Evolutionary conservation across 2,329 filamentous ascomycete genomes (phyloP).

Genomic region (Neoarthrinium moseri): DNA sequence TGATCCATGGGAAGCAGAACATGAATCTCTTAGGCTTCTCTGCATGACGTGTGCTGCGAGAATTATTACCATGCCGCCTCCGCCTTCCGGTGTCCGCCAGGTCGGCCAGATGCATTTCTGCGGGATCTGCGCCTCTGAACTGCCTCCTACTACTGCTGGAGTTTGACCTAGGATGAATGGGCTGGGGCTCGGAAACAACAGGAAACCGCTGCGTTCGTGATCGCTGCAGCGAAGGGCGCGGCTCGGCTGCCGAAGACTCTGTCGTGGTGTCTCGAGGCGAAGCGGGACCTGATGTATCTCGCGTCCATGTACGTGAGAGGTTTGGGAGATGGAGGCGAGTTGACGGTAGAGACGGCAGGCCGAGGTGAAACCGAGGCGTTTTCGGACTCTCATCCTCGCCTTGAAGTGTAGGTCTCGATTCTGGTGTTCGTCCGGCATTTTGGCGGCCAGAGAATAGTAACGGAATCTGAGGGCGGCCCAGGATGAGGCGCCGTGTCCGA

Average conservation of each 20-base stretch:
- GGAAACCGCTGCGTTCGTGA: constrained; percentile 15
- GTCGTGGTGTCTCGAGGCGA: not conserved
- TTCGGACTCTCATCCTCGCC: constrained; percentile 44
- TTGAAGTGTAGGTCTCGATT: constrained; percentile 10
- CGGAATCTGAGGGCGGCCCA: not conserved
- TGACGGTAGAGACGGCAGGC: constrained; percentile 36
- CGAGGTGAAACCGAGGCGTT: constrained; percentile 39
- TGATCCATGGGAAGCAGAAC: constrained; percentile 55
- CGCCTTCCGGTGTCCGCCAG: constrained; percentile 39
- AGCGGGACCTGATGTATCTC: constrained; percentile 28
- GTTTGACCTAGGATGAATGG: constrained; percentile 16
- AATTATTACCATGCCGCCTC: constrained; percentile 24
- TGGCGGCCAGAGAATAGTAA: not conserved
- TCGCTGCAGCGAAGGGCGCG: not conserved
- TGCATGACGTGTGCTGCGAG: constrained; percentile 8
- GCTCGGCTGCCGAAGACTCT: not conserved
- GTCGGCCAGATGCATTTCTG: constrained; percentile 45
- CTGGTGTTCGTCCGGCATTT: constrained; percentile 3
- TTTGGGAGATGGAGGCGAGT: constrained; percentile 41
- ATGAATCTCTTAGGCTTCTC: constrained; percentile 42
- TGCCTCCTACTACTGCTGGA: constrained; percentile 16
- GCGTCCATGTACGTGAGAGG: constrained; percentile 37
- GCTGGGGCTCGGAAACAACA: constrained; percentile 19
- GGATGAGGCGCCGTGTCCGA: not conserved
- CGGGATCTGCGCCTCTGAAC: constrained; percentile 44